Evolutionary conservation across 257 asterid genomes (phyloP).

Genomic region (Solanum tacnaense): DNA sequence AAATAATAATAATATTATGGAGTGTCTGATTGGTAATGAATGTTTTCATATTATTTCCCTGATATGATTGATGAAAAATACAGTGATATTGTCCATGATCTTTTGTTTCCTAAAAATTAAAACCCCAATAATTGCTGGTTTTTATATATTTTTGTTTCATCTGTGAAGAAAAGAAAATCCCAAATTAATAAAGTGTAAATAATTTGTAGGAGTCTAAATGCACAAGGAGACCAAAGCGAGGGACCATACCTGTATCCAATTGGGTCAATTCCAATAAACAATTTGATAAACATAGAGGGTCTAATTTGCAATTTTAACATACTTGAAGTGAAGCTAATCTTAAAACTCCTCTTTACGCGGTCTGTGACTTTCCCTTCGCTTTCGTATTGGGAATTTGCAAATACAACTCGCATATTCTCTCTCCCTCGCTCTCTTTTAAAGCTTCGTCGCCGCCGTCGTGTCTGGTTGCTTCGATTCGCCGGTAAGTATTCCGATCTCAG

Average conservation of each 20-base stretch:
- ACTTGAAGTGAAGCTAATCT: not conserved
- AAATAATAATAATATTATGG: not conserved
- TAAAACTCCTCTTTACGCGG: not conserved
- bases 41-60: not conserved
- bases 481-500: conserved; percentile 3
- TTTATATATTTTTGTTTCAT: not conserved
- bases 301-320: not conserved
- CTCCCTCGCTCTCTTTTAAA: conserved; percentile 1
- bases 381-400: not conserved
- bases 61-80: not conserved
- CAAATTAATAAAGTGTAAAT: not conserved
- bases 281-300: not conserved
- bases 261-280: not conserved
- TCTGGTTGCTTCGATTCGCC: not conserved
- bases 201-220: not conserved
- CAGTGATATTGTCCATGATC: not conserved
- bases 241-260: not conserved
- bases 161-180: not conserved
- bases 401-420: not conserved
- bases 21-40: not conserved
- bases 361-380: not conserved
- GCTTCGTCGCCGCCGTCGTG: conserved; percentile 2
- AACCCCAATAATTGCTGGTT: not conserved
- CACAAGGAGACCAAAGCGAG: not conserved
- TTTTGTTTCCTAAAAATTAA: not conserved